Percentiles rank a stretch among this genome's conserved stretches.
These are phyloP conservation scores for Daldinia grandis DNA, from an alignment of 495 filamentous ascomycete genomes.

Conservation along the genomic window DNA sequence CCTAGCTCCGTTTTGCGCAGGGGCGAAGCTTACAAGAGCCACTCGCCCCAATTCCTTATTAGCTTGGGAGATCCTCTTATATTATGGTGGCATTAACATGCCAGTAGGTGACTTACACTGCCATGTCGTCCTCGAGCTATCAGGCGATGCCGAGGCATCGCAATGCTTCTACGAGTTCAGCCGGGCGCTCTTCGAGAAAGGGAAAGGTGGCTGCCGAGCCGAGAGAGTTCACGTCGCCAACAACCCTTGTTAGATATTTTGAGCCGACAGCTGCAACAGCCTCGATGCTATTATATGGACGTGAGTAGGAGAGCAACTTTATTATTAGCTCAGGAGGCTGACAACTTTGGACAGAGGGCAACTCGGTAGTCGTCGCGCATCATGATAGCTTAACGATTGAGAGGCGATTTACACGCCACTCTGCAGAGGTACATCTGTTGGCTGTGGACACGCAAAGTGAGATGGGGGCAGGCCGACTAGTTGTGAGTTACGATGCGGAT, in stretches of 20 bases:
- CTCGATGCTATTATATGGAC: constrained; percentile 85
- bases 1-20: constrained; percentile 15
- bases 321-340: constrained; percentile 4
- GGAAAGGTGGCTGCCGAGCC: constrained; percentile 51
- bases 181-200: constrained; percentile 54
- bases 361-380: constrained; percentile 79
- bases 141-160: constrained; percentile 62
- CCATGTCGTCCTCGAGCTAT: constrained; percentile 56
- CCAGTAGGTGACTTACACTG: constrained; percentile 44
- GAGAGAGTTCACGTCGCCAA: constrained; percentile 62
- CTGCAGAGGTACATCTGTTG: constrained; percentile 81
- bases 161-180: constrained; percentile 66
- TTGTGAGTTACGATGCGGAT: constrained; percentile 91
- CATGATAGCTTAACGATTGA: constrained; percentile 94
- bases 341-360: constrained; percentile 60
- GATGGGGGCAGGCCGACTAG: constrained; percentile 80
- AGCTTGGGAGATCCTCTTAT: constrained; percentile 10
- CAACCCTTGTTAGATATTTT: constrained; percentile 65
- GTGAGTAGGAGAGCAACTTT: constrained; percentile 29
- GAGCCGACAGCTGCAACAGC: constrained; percentile 88
- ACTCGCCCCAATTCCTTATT: constrained; percentile 23
- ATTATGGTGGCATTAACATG: constrained; percentile 34
- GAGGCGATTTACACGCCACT: constrained; percentile 83
- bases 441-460: constrained; percentile 94
- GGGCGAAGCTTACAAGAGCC: constrained; percentile 26